phyloP scores from a whole-genome alignment of 768 basidiomycete species.

The Rubroboletus pulcherrimus region DNA sequence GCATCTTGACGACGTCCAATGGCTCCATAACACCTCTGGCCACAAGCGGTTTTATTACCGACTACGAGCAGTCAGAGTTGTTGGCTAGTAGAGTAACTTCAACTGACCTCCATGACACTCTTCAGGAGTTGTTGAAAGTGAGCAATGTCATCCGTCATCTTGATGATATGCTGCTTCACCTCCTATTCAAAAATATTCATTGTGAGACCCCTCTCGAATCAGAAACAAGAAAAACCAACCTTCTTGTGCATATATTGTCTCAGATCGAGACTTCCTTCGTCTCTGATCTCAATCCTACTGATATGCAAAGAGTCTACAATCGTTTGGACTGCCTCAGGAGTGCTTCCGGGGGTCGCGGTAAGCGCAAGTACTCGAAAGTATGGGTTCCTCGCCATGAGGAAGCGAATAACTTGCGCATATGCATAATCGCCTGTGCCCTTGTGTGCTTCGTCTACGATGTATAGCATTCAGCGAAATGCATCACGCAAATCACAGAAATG shows the following conservation, averaged over 20 bases:
- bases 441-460: conserved; percentile 82
- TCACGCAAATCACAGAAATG: background rate
- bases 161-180: conserved; percentile 74
- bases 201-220: background rate
- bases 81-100: background rate
- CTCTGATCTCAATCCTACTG: conserved; percentile 89
- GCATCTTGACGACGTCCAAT: conserved; percentile 58
- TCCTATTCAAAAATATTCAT: conserved; percentile 40
- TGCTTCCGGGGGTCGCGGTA: conserved; percentile 91
- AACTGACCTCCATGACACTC: conserved; percentile 68
- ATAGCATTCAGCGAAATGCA: conserved; percentile 1
- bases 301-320: conserved; percentile 94
- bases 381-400: conserved; percentile 91
- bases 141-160: conserved; percentile 63
- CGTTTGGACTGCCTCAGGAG: conserved; percentile 79
- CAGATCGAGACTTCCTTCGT: conserved; percentile 87
- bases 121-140: conserved; percentile 65
- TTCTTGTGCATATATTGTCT: conserved; percentile 85
- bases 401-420: conserved; percentile 85
- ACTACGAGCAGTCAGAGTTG: conserved; percentile 20
- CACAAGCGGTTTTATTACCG: conserved; percentile 35
- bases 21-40: conserved; percentile 43
- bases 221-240: conserved; percentile 37
- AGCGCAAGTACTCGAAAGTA: conserved; percentile 90
- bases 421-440: conserved; percentile 91